Base-by-base conservation (phyloP, 1,139 yeast species). In the Martiniozyma asiatica region DNA sequence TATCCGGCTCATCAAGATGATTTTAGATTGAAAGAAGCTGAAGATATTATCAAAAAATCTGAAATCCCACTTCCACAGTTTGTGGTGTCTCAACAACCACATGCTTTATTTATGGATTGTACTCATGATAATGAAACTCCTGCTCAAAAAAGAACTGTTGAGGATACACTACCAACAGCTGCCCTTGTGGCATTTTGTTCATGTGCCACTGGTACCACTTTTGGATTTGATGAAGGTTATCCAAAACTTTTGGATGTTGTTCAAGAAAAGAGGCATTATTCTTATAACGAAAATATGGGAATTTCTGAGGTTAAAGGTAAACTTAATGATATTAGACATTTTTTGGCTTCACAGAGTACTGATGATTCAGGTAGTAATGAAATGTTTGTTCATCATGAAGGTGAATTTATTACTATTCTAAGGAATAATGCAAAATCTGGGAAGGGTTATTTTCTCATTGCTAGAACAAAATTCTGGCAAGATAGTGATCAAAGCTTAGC, bases 51-150 rank as follows among this genome's bases (percentile, higher is more conserved):
- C 31, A 39, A 53, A 36, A 46, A 61, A 35, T 68, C 78, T 4
- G 82, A 76, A 48, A 56, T 77, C 36, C 73, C 72, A 35, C 63
- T 78, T 29, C 87, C 89, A 3, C 68, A 65, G 41, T 63, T 73
- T 10, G 64, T 82, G 31, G 64, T 73, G 1, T 61, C 73, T 7
- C 69, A 76, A 25, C 73, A 76, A 10, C 94, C 94, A 4, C 97
- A 85, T 55, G 95, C 97, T 0, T 62, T 89, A 45, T 80, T 89
- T 47, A 87, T 89, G 96, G 98, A 89, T 52, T 87, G 96, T 48
- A 87, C 97, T 3, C 98, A 89, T 53, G 98, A 89, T 54, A 89
- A 89, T 48, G 92, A 84, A 54, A 77, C 74, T 22, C 94, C 97
- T 3, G 67, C 66, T 25, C 93, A 87, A 45, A 84, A 80, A 56